A percentile compares a stretch with the other conserved stretches of the same genome.
Conservation (phyloP, 1,284 basidiomycete genomes). For the Naganishia albida region DNA sequence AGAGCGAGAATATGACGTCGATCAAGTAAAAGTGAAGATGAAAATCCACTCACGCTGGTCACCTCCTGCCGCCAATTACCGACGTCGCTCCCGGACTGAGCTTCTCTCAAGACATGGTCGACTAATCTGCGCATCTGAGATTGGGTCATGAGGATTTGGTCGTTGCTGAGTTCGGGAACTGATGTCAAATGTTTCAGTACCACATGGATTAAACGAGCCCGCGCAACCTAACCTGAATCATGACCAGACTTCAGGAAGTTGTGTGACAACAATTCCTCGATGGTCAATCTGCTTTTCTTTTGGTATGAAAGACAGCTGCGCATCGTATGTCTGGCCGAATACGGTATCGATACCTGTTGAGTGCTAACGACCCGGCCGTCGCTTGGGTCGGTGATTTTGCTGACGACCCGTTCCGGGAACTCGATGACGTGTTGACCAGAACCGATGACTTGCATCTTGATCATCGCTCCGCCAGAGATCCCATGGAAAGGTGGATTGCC, state of each 20-base stretch:
- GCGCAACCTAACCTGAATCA: constrained; percentile 8
- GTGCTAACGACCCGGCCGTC: constrained; percentile 43
- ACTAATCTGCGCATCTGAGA: constrained; percentile 27
- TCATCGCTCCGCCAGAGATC: constrained; percentile 69
- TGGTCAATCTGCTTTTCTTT: constrained; percentile 57
- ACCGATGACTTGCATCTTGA: constrained; percentile 59
- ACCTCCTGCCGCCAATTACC: constrained; percentile 25
- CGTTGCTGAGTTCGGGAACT: constrained; percentile 27
- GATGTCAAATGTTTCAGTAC: not conserved
- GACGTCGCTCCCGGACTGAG: constrained; percentile 20
- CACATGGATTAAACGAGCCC: not conserved
- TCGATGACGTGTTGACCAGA: constrained; percentile 56
- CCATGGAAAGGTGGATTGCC: constrained; percentile 88
- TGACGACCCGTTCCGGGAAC: constrained; percentile 50
- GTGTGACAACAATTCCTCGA: constrained; percentile 56
- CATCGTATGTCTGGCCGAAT: constrained; percentile 56
- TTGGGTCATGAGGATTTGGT: constrained; percentile 25
- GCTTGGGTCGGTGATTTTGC: constrained; percentile 29
- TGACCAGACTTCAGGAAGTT: constrained; percentile 50
- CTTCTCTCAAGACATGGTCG: constrained; percentile 25
- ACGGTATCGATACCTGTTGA: constrained; percentile 46
- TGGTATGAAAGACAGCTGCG: constrained; percentile 56
- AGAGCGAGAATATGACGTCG: not conserved
- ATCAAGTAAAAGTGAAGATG: not conserved
- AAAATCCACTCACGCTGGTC: constrained; percentile 3